A percentile compares a stretch with the other conserved stretches of the same genome.
phyloP scores from a whole-genome alignment of 73 alveolate genomes.

The Paraurostyla sp. region DNA sequence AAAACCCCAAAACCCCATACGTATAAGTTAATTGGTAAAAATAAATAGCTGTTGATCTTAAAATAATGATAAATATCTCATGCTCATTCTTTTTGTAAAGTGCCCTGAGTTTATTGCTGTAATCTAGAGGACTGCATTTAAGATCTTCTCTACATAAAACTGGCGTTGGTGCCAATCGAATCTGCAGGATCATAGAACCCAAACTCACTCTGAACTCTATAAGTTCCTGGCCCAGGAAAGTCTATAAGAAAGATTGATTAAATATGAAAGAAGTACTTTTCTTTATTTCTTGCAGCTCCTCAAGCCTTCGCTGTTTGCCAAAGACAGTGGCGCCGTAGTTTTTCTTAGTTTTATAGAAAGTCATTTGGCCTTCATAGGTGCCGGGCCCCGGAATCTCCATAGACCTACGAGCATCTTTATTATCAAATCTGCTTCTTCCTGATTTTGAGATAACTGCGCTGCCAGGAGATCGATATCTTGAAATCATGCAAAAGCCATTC shows the following conservation, averaged over 20 bases:
- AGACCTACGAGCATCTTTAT: background rate
- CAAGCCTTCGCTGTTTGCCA: constrained; percentile 15
- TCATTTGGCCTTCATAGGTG: background rate
- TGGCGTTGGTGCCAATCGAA: background rate
- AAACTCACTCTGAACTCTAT: constrained; percentile 49
- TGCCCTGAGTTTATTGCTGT: no score
- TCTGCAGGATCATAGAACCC: constrained; percentile 36
- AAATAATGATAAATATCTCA: no score
- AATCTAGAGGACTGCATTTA: constrained; percentile 1
- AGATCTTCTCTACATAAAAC: constrained; percentile 19
- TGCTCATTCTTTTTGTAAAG: no score
- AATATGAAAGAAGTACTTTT: background rate
- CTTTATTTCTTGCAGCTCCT: constrained; percentile 22
- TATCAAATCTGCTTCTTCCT: constrained; percentile 37
- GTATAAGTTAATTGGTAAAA: no score
- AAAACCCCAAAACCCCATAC: no score
- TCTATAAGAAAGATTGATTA: background rate
- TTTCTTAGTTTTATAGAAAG: background rate
- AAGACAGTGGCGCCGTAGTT: constrained; percentile 12
- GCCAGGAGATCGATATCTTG: constrained; percentile 56
- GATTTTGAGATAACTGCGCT: constrained; percentile 23
- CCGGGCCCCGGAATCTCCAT: constrained; percentile 60
- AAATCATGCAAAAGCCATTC: background rate
- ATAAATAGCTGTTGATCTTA: no score
- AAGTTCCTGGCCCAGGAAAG: constrained; percentile 47